Evolutionary conservation across 805 yeast species (phyloP).

Genomic region (Debaryomyces castellii): DNA sequence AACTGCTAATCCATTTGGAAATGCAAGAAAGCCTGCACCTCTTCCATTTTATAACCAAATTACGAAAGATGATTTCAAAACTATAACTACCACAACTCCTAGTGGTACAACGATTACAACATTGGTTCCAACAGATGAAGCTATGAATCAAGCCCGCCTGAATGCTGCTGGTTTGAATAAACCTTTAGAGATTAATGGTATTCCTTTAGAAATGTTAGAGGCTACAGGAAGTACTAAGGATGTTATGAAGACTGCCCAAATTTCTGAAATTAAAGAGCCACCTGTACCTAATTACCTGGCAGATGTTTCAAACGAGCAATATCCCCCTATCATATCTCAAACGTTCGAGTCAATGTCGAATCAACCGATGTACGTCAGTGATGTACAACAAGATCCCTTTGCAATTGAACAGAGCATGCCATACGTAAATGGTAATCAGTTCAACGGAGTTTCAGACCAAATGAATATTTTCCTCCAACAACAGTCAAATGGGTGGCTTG

Average conservation of each 20-base stretch:
- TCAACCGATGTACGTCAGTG: background rate
- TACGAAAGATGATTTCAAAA: slow-evolving; percentile 82
- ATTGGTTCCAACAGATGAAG: slow-evolving; percentile 81
- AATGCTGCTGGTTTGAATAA: slow-evolving; percentile 54
- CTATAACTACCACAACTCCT: slow-evolving; percentile 83
- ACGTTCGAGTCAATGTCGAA: slow-evolving; percentile 1
- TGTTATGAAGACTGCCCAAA: slow-evolving; percentile 3
- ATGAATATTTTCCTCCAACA: slow-evolving; percentile 71
- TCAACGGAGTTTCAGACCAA: slow-evolving; percentile 21
- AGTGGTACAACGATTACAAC: slow-evolving; percentile 91
- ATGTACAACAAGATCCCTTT: background rate
- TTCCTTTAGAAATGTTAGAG: slow-evolving; percentile 69
- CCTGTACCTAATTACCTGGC: background rate
- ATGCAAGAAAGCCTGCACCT: slow-evolving; percentile 53
- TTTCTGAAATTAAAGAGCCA: background rate
- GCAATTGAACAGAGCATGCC: background rate
- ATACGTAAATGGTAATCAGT: slow-evolving; percentile 3
- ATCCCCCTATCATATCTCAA: slow-evolving; percentile 1
- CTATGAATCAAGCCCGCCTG: slow-evolving; percentile 60
- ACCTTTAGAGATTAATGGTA: slow-evolving; percentile 65
- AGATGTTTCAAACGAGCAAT: background rate
- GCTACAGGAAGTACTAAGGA: slow-evolving; percentile 69
- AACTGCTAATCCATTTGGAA: slow-evolving; percentile 9
- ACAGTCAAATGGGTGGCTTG: slow-evolving; percentile 84
- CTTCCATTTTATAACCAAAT: slow-evolving; percentile 89